Evolutionary conservation across 257 asterid genomes (phyloP), one percentile per base, ranked within the genome.

Genomic region (Fraxinus anomala): DNA sequence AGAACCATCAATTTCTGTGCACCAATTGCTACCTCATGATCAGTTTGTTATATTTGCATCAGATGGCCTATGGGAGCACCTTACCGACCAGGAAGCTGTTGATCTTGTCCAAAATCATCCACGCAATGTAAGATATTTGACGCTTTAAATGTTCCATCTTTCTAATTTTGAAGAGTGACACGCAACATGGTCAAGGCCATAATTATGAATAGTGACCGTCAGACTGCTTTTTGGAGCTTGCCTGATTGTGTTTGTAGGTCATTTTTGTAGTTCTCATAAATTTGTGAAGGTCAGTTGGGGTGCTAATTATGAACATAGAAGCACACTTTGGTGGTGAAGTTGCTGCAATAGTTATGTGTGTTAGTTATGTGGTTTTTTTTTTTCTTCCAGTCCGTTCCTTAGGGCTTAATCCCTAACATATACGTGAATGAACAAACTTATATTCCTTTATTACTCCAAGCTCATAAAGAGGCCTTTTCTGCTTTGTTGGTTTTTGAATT

Each of bases 41-140:
- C 94, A 90, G 80, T 88, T 90, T 82, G 63, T 90, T 70, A 87
- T 90, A 77, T 88, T 86, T 81, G 94, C 94, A 54, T 90, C 94
- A 39, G 94, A 90, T 66, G 94, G 94, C 81, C 91, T 90, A 71
- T 90, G 94, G 94, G 94, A 90, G 86, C 94, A 90, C 77, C 88
- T 90, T 72, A 76, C 85, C 79, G 88, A 90, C 81, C 92, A 90
- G 87, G 90, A 85, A 83, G 94, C 92, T 2, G 94, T 90, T 78
- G 92, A 88, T 77, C 77, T 88, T 3, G 91, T 90, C 80, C 92
- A 90, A 76, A 84, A 85, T 59, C 87, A 87, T 85, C 92, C 94
- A 19, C 94, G 85, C 80, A 83, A 37, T 21, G 94, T 90, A 87
- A 88, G 94, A 66, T 75, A 70, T 70, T n/a, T 77, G 42, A 26